Percentiles rank a stretch among this genome's conserved stretches.
Conservation (phyloP, 371 early-diverging fungal genomes). For the Mucor mucedo region DNA sequence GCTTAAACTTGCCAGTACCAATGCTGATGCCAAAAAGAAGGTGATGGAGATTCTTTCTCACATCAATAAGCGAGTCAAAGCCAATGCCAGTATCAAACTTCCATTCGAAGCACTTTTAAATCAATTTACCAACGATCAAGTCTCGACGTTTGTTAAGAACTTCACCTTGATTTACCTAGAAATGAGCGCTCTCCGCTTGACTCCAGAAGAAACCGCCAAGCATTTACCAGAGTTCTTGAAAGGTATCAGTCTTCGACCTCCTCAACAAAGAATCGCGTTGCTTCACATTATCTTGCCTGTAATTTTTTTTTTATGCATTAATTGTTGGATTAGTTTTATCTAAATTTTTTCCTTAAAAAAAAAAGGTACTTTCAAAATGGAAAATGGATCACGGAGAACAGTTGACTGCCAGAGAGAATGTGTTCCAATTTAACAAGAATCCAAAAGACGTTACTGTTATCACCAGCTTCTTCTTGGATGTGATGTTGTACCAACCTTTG, state of each 20-base stretch:
- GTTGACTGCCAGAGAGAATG: constrained; percentile 47
- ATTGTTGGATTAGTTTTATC: not conserved
- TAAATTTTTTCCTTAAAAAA: not conserved
- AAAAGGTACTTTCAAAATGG: constrained; percentile 59
- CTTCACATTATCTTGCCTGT: constrained; percentile 72
- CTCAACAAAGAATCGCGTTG: constrained; percentile 62
- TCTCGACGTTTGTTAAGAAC: constrained; percentile 64
- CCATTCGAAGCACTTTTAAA: constrained; percentile 65
- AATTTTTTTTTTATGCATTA: constrained; percentile 21
- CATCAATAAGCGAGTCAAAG: constrained; percentile 78
- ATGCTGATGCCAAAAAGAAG: constrained; percentile 58
- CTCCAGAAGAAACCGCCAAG: constrained; percentile 40
- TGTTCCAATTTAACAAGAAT: constrained; percentile 59
- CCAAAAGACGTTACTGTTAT: constrained; percentile 62
- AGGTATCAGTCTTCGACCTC: constrained; percentile 61
- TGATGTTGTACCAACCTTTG: constrained; percentile 69
- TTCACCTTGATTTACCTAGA: constrained; percentile 80
- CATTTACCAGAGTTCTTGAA: constrained; percentile 63
- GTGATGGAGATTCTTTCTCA: constrained; percentile 81
- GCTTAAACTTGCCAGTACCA: constrained; percentile 69
- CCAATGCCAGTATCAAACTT: constrained; percentile 62
- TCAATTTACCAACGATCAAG: constrained; percentile 48
- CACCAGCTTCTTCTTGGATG: constrained; percentile 64
- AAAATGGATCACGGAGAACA: constrained; percentile 56
- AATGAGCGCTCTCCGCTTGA: constrained; percentile 63